phyloP scores from a whole-genome alignment of 192 early-diverging fungal genomes.

The Anaeromyces robustus region DNA sequence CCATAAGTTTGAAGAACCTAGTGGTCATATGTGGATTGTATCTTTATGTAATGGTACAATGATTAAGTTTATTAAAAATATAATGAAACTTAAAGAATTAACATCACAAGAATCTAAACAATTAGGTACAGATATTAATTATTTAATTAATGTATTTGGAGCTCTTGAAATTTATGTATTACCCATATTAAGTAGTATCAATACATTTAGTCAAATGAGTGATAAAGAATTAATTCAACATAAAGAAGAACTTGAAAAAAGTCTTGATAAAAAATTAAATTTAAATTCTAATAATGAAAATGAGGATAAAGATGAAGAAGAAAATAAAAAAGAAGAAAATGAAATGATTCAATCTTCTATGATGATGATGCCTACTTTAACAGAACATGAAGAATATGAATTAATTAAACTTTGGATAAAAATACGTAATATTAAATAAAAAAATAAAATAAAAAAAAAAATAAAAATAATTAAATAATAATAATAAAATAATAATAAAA shows the following conservation, averaged over 20 bases:
- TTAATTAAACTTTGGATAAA: background rate
- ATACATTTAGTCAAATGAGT: background rate
- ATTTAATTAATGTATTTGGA: constrained; percentile 40
- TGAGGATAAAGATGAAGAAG: background rate
- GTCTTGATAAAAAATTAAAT: background rate
- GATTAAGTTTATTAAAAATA: constrained; percentile 14
- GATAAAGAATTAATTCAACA: background rate
- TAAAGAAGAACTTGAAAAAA: background rate
- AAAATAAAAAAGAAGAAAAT: background rate
- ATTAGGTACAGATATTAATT: constrained; percentile 43
- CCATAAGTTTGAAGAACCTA: constrained; percentile 1
- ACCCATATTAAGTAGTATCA: background rate
- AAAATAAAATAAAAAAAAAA: background rate
- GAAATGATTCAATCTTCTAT: background rate
- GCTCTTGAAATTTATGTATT: constrained; percentile 5
- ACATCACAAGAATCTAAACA: constrained; percentile 31
- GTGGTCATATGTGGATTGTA: constrained; percentile 49
- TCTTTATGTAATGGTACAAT: constrained; percentile 45
- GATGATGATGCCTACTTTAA: background rate
- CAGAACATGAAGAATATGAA: background rate
- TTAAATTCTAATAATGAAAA: too few species aligned
- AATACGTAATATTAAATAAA: background rate
- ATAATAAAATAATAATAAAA: too few species aligned
- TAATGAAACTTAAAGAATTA: constrained; percentile 21
- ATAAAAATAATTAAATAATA: background rate